phyloP scores from a whole-genome alignment of 331 rosid genomes.

The Acacia pycnantha region DNA sequence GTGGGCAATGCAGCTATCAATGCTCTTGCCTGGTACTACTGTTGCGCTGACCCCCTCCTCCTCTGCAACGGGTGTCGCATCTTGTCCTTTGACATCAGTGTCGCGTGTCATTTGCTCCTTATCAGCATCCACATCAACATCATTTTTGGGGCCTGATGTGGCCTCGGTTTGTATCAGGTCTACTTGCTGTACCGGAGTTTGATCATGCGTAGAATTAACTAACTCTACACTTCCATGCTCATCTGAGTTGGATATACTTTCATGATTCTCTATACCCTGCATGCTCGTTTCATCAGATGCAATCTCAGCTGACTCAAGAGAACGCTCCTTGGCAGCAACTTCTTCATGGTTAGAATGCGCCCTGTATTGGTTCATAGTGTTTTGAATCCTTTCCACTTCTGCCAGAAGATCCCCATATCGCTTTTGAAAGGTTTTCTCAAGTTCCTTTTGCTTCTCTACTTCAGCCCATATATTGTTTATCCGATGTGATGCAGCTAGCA shows the following conservation, averaged over 20 bases:
- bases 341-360: conserved; percentile 50
- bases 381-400: conserved; percentile 57
- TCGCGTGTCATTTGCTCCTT: conserved; percentile 19
- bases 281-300: conserved; percentile 31
- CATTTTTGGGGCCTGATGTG: conserved; percentile 20
- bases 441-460: conserved; percentile 86
- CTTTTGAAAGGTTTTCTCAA: conserved; percentile 72
- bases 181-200: conserved; percentile 32
- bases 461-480: conserved; percentile 71
- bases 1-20: conserved; percentile 5
- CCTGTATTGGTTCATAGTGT: conserved; percentile 47
- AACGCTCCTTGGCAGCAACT: conserved; percentile 41
- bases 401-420: conserved; percentile 62
- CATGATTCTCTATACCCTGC: conserved; percentile 33
- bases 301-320: conserved; percentile 40
- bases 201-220: conserved; percentile 31
- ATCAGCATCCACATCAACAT: conserved; percentile 33
- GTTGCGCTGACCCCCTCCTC: conserved; percentile 28
- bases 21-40: conserved; percentile 20
- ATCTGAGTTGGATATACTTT: conserved; percentile 24
- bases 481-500: conserved; percentile 75
- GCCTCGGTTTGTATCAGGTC: conserved; percentile 18
- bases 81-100: conserved; percentile 28
- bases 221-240: conserved; percentile 41
- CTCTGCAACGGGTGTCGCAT: conserved; percentile 29